Evolutionary conservation across 2,329 filamentous ascomycete genomes (phyloP).

Genomic region (Hypoxylon sp.): DNA sequence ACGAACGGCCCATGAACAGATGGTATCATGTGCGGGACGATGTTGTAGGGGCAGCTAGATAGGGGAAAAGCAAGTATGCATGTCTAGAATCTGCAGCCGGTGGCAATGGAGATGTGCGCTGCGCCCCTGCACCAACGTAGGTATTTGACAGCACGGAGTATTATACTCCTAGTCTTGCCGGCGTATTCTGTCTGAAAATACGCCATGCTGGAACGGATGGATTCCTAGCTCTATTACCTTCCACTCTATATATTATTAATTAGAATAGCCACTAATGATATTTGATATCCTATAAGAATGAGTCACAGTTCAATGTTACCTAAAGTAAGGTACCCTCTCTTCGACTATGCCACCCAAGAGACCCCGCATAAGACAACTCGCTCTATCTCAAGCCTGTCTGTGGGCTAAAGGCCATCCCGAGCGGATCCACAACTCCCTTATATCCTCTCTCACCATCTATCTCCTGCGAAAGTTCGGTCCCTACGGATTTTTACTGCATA

Average conservation of each 20-base stretch:
- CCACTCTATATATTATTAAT: too few species aligned
- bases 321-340: constrained; percentile 57
- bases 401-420: constrained; percentile 41
- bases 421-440: constrained; percentile 38
- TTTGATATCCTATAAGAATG: constrained; percentile 53
- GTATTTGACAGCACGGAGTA: background rate
- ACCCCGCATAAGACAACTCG: constrained; percentile 53
- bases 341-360: constrained; percentile 53
- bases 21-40: constrained; percentile 24
- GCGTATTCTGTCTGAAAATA: too few species aligned
- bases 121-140: background rate
- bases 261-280: too few species aligned
- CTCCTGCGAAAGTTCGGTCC: too few species aligned
- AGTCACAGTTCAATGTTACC: constrained; percentile 54
- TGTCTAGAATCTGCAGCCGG: background rate
- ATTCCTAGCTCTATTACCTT: too few species aligned
- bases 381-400: constrained; percentile 44
- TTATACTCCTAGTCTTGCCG: background rate
- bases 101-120: too few species aligned
- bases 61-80: background rate
- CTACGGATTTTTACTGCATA: too few species aligned
- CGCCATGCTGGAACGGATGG: too few species aligned
- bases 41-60: background rate
- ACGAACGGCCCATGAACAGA: background rate
- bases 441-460: constrained; percentile 53